Evolutionary conservation across 345 rosid genomes (phyloP), one percentile per base, ranked within the genome.

Genomic region (Brassica carinata): DNA sequence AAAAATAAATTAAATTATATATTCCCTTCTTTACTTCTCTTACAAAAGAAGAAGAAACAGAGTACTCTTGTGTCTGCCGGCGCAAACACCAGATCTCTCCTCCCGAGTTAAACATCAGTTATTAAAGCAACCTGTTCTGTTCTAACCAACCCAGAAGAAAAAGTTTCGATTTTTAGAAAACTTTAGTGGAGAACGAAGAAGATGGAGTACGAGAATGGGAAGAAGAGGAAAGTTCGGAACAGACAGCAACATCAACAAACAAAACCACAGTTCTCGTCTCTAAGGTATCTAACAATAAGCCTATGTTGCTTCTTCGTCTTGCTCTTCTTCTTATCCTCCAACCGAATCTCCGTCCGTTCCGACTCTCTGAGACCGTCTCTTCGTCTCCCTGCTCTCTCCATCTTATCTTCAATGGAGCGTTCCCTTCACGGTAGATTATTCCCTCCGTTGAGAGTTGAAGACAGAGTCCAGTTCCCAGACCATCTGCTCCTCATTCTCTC

Each of bases 151-250:
- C 38, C 23, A 63, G 67, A 48, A 62, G 62, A 4, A 15, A 64
- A 55, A 64, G 71, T 63, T 69, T 64, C 18, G 8, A 6, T 64
- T 75, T 55, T 33, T 14, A 0, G n/a, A 13, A 10, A 9, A 17
- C 1, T 2, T 66, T 2, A 69, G 61, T 11, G 7, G 73, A 8
- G 15, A 11, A 61, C 5, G 15, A 40, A 33, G 61, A 80, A 40
- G 71, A 91, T 87, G 97, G 97, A 95, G 67, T 89, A 90, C 8
- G 96, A 93, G 84, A 90, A 85, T 74, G 88, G 93, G 68, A 83
- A 92, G 80, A 95, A 89, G 90, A 88, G 96, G 80, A 95, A 92
- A 92, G 87, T 90, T 40, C 29, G 72, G 3, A 65, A 87, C 83
- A 88, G 78, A 61, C 64, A 61, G 76, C 85, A 87, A 0, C 80